Percentiles rank a stretch among this genome's conserved stretches.
Conservation (phyloP, 192 early-diverging fungal genomes). For the Bifiguratus adelaidae region DNA sequence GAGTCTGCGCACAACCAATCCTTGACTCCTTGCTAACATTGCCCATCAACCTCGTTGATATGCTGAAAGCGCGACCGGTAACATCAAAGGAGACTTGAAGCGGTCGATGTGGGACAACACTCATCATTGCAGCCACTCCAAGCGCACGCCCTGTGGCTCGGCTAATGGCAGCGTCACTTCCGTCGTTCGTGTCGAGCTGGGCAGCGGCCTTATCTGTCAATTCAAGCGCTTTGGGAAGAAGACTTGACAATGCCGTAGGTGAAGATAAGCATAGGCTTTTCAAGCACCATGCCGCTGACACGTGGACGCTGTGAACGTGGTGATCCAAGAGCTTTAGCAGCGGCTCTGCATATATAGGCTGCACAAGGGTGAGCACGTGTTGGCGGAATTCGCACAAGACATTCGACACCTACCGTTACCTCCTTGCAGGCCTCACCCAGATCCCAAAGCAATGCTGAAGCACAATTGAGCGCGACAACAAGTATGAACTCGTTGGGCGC, state of each 20-base stretch:
- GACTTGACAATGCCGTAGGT: constrained; percentile 46
- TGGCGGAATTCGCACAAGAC: no score
- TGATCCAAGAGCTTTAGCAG: constrained; percentile 59
- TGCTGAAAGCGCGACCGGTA: constrained; percentile 63
- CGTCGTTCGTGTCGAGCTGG: constrained; percentile 39
- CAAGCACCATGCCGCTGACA: constrained; percentile 59
- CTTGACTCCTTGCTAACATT: constrained; percentile 44
- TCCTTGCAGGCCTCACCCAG: constrained; percentile 61
- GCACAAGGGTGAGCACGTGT: no score
- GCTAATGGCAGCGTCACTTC: constrained; percentile 25
- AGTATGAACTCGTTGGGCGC: constrained; percentile 48
- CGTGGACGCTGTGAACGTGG: constrained; percentile 60
- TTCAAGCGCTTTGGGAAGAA: constrained; percentile 53
- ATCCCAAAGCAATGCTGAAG: constrained; percentile 60
- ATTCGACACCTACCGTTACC: constrained; percentile 34
- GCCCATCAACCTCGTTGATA: constrained; percentile 67
- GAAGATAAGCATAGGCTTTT: constrained; percentile 54
- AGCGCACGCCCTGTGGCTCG: constrained; percentile 52
- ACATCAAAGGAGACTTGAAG: constrained; percentile 71
- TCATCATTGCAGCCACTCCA: constrained; percentile 54
- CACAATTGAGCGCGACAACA: constrained; percentile 61
- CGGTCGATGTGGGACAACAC: constrained; percentile 49
- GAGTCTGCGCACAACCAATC: constrained; percentile 48
- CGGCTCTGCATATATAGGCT: constrained; percentile 57
- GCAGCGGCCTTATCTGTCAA: constrained; percentile 63